A percentile compares a stretch with the other conserved stretches of the same genome.
These are phyloP conservation scores for Cryphonectria naterciae DNA, from an alignment of 2,329 filamentous ascomycete genomes.

Conservation along the genomic window DNA sequence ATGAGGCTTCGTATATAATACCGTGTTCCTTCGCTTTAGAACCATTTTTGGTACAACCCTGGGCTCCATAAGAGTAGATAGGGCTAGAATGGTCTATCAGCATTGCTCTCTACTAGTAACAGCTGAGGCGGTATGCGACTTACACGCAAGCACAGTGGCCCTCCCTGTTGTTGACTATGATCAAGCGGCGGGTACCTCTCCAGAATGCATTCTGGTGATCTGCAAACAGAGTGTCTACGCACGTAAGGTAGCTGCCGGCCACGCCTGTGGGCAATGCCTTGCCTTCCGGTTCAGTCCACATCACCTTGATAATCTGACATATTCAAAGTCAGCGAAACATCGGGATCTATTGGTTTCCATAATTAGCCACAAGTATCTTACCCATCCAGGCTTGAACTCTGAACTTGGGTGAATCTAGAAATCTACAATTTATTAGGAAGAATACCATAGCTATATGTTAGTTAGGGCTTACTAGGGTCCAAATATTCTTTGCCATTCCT, in stretches of 20 bases:
- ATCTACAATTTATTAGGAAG: neutral
- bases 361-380: neutral
- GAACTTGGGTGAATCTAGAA: neutral
- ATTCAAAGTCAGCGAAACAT: neutral
- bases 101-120: neutral
- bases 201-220: conserved; percentile 46
- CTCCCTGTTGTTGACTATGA: conserved; percentile 54
- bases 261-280: no score
- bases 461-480: neutral
- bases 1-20: conserved; percentile 47
- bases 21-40: conserved; percentile 58
- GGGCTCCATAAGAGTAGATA: conserved; percentile 58
- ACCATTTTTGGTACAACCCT: conserved; percentile 56
- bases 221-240: conserved; percentile 9
- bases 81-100: conserved; percentile 43
- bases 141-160: conserved; percentile 63
- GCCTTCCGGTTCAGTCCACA: conserved; percentile 54
- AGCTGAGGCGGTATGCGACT: conserved; percentile 34
- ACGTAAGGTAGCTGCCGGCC: accelerated
- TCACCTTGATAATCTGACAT: conserved; percentile 56
- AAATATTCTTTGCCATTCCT: neutral
- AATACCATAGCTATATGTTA: neutral
- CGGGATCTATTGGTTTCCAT: neutral
- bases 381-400: conserved; percentile 7
- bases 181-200: conserved; percentile 57